Evolutionary conservation across 495 filamentous ascomycete genomes (phyloP).

Genomic region (Penicillium dipodomyicola): DNA sequence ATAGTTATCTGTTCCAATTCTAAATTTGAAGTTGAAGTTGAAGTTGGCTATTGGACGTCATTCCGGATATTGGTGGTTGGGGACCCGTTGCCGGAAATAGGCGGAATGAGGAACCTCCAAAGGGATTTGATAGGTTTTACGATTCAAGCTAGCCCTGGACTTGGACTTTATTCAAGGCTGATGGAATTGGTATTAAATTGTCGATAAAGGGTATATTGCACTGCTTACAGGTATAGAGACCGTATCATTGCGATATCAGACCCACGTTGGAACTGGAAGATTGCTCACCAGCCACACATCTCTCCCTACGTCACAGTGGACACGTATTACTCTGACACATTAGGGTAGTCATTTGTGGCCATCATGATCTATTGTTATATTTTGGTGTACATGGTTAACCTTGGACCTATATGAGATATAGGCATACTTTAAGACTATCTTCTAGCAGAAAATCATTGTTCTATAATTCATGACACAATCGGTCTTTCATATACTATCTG

Average conservation of each 20-base stretch:
- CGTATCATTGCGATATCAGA: not conserved
- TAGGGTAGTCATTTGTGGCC: not conserved
- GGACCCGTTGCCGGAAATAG: not conserved
- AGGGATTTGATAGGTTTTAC: not conserved
- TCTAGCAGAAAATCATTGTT: not conserved
- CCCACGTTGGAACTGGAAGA: constrained; percentile 1
- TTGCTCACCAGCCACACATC: not conserved
- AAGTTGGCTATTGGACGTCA: not conserved
- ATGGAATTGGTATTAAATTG: not conserved
- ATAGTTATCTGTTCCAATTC: not conserved
- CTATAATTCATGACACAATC: not conserved
- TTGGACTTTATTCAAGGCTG: not conserved
- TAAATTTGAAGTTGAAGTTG: not conserved
- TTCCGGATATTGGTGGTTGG: not conserved
- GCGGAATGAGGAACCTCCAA: constrained; percentile 1
- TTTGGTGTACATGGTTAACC: no score
- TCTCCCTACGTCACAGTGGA: constrained; percentile 9
- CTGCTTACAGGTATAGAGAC: not conserved
- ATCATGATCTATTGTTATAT: not conserved
- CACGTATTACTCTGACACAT: not conserved
- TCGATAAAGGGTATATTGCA: no score
- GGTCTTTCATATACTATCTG: not conserved
- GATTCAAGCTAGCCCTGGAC: not conserved
- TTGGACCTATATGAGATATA: not conserved
- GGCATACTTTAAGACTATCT: not conserved